Evolutionary conservation across 768 basidiomycete genomes (phyloP), one percentile per base, ranked within the genome.

Genomic region (Termitomyces sp.): DNA sequence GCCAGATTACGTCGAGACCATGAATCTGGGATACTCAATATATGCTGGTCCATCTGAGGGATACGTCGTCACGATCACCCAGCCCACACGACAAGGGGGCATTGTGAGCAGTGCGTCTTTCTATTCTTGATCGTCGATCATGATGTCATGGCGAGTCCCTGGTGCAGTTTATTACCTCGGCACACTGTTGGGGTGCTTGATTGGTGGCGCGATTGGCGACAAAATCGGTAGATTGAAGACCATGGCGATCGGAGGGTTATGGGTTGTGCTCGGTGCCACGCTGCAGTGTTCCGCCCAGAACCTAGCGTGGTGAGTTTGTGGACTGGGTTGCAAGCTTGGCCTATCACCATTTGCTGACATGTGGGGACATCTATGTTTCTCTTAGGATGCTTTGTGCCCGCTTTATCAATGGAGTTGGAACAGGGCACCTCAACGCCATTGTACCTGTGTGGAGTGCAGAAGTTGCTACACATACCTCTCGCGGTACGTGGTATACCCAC

Each of bases 381-480:
- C 54, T n/a, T 52, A 77, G 76, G 76, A 77, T 78, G 74, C 68
- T 72, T 20, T 76, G 76, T 52, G 76, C 76, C 3, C 74, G 76
- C 36, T 64, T 78, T 24, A 69, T 78, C 48, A 76, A 76, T 60
- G 77, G 74, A 20, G 74, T 77, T 24, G 76, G 77, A 44, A 78
- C 77, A 9, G 77, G 77, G 2, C 68, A 67, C 62, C 65, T 78
- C 47, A 78, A 77, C 54, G 75, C 74, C 11, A 74, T 77, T 51
- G 76, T 77, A 2, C 76, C 76, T 1, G 76, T 77, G 2, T 76
- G 76, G 76, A 74, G 72, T 50, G 76, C 76, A 3, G 76, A 77
- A 59, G 76, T 77, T 3, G 75, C 76, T 3, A 72, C 74, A 11
- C 76, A 77, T 52, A 78, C 76, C 13, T 75, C 75, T 49, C 57